Evolutionary conservation across 345 rosid genomes (phyloP).

Genomic region (Eucalyptus tenuipes): DNA sequence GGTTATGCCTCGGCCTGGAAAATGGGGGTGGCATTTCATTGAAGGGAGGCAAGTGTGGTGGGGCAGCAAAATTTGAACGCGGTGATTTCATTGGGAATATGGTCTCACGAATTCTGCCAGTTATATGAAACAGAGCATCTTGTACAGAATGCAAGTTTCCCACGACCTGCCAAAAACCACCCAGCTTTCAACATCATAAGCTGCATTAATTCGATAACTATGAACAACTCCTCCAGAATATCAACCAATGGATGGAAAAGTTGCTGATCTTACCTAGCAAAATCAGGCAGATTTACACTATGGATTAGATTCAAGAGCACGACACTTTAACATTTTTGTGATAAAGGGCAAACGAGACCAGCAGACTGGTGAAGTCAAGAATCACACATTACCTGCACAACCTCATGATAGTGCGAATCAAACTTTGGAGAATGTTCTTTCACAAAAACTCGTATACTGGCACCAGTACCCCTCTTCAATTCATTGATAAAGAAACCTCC

Average conservation of each 20-base stretch:
- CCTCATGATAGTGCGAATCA: slow-evolving; percentile 49
- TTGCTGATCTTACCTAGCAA: background rate
- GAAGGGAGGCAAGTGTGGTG: slow-evolving; percentile 54
- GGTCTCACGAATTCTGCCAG: slow-evolving; percentile 54
- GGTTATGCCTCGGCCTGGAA: slow-evolving; percentile 56
- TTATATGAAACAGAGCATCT: slow-evolving; percentile 71
- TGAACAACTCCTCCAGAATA: background rate
- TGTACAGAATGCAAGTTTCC: slow-evolving; percentile 60
- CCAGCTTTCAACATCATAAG: background rate
- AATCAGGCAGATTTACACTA: background rate
- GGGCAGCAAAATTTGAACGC: slow-evolving; percentile 17
- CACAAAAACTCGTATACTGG: slow-evolving; percentile 48
- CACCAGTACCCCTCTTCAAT: slow-evolving; percentile 70
- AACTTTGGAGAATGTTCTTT: slow-evolving; percentile 48
- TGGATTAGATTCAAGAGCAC: background rate
- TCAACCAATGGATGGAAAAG: background rate
- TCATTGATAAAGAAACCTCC: slow-evolving; percentile 59
- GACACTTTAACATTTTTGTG: background rate
- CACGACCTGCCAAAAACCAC: slow-evolving; percentile 34
- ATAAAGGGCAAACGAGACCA: background rate
- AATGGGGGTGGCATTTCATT: slow-evolving; percentile 61
- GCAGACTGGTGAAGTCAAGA: background rate
- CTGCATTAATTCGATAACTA: background rate
- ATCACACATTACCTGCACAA: slow-evolving; percentile 48
- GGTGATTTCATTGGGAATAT: slow-evolving; percentile 46